Evolutionary conservation across 192 early-diverging fungal species (phyloP), one percentile per base, ranked within the genome.

Genomic region (Coemansia nantahalensis): DNA sequence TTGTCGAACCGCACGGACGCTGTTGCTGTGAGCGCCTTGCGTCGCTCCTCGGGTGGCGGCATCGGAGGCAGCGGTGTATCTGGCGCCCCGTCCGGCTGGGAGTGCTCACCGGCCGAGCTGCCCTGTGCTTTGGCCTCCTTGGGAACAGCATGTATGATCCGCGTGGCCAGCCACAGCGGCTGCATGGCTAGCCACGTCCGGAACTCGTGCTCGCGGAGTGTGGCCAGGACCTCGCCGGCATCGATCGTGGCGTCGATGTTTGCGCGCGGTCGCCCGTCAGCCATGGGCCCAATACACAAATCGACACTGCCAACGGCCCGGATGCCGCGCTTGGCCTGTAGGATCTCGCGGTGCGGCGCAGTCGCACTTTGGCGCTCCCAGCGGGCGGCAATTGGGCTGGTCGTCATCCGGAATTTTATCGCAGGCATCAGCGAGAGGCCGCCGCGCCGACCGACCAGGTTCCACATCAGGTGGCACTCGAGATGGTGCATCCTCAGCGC

Each of bases 161-260:
- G 51, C 0, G 62, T 55, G 11, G 45, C 63, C 21, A 70, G 54
- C 74, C 74, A 77, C 32, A 77, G 44, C 10, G 74, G 74, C 59
- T 70, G 74, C 74, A 70, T 69, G 2, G 74, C 60, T 11, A 77
- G 62, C 74, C 74, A 77, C n/a, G 50, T 36, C 10, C 54, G 28
- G 31, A 70, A 77, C 9, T 77, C 74, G 36, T 63, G 54, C 32
- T 77, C 67, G 48, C 74, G 66, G 31, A 70, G 17, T 54, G 59
- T 62, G 11, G 37, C 48, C 1, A 43, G 42, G 9, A 65, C 44
- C 4, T 70, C 68, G 19, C 74, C 59, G 13, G 55, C 34, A 32
- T 66, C 54, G 15, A 49, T 40, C 10, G 48, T 45, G 13, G 54
- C 21, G 32, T 70, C 46, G 23, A 48, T 48, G 45, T 77, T 70